Base-by-base conservation (phyloP, 257 asterid genomes). In the Nicotiana noctiflora region DNA sequence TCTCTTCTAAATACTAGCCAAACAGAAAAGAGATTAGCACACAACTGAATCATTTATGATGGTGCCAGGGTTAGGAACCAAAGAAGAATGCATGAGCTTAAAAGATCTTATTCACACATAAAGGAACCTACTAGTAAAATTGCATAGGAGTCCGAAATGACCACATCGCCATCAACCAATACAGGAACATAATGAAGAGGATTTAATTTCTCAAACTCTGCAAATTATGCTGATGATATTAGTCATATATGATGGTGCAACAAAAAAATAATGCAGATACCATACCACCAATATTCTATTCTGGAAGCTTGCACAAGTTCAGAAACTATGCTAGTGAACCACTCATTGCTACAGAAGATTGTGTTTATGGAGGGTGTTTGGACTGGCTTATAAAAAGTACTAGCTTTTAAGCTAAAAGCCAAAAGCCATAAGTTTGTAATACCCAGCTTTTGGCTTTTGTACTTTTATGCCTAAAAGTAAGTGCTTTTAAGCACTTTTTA, bases 201-300 rank as follows among this genome's bases (percentile, higher is more conserved):
- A 79, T 90, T 93, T 81, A 93, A n/a, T 81, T 84, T 90, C 89
- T 92, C 98, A 59, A 92, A 93, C 79, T 92, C 97, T 93, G 92
- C 84, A 67, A 81, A 64, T 17, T 56, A 89, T 65, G 31, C 77
- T 82, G 53, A 85, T 29, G 62, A 76, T 19, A 8, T 23, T 65
- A 34, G 14, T 21, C 44, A 75, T 19, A 21, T 19, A 5, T 19
- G 31, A 4, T 3, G 34, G 2, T 52, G 72, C n/a, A 63, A 6
- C 52, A 55, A n/a, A 2, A 67, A 29, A 8, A 5, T 2, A 14
- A 29, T 8, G 27, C 77, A 72, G 23, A 46, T 72, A 13, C 40
- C 40, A 46, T 72, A 13, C 40, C 40, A 72, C 40, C 79, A 49
- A 46, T 14, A 74, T 49, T 23, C 79, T 37, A 25, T 49, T 51